These are phyloP conservation scores for Eucalyptus leucophloia DNA, from an alignment of 345 rosid species.

Conservation along the genomic window DNA sequence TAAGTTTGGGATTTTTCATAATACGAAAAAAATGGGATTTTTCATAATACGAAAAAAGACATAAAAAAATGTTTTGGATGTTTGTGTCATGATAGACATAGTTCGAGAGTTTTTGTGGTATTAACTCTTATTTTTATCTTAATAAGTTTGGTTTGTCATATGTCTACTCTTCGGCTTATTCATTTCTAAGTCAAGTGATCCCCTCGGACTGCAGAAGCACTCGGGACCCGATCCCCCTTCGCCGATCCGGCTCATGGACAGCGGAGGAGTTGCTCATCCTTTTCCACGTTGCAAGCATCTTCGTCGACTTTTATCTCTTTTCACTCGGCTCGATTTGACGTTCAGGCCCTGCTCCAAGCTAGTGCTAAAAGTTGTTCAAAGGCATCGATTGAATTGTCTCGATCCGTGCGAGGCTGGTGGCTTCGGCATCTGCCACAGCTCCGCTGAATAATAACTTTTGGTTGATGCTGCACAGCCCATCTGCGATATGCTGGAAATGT, in stretches of 20 bases:
- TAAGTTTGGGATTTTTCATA: too few relatives aligned
- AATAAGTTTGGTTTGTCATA: background rate
- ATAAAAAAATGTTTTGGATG: too few relatives aligned
- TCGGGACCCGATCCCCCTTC: background rate
- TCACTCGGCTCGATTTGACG: background rate
- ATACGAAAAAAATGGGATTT: too few relatives aligned
- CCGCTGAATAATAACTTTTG: background rate
- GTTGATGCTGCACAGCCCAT: background rate
- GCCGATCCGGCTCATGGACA: background rate
- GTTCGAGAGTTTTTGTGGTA: fast-evolving
- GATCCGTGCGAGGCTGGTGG: background rate
- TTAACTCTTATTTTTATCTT: background rate
- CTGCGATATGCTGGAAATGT: background rate
- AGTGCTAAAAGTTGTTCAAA: background rate
- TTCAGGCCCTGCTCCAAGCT: background rate
- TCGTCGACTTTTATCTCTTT: background rate
- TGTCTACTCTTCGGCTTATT: background rate
- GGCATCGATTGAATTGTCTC: background rate
- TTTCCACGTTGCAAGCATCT: background rate
- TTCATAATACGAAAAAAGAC: too few relatives aligned
- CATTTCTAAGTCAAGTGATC: background rate
- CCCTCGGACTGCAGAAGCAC: background rate
- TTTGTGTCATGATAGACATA: background rate
- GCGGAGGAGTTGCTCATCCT: background rate
- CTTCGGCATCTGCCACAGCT: background rate